Base-by-base conservation (phyloP, 2,329 filamentous ascomycete species). In the Fusarium napiforme region DNA sequence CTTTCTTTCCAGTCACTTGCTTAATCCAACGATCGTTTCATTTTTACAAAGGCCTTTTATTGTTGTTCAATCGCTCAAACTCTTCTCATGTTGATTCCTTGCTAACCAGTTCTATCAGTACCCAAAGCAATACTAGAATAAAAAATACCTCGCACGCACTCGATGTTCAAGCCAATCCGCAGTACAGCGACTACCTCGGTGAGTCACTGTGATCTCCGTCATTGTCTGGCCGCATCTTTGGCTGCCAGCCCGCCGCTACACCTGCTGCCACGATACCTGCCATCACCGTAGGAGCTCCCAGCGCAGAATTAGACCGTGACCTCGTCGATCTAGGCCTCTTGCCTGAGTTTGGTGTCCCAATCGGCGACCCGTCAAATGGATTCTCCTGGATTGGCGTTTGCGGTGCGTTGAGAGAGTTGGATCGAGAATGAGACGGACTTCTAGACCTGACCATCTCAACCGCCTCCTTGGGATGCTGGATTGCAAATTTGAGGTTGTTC, bases 211-310 rank as follows among this genome's bases (percentile, higher is more conserved):
- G 60, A 28, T 77, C 67, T 32, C 64, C 73, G 39, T 75, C 75
- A 52, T 75, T 73, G 39, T 78, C 78, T 40, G 77, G 75, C 26
- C 79, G 78, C 43, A 73, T 75, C 61, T 91, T 88, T 2, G 93
- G 93, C 53, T 92, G 93, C 93, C 93, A 95, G 36, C 91, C 92
- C 19, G 91, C 92, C 39, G 90, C 93, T 39, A 95, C 89, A 77
- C 91, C 92, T 47, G 92, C 93, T 14, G 93, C 93, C 56, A 95
- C 90, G 65, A 95, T 92, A 69, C 93, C 93, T n/a, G 93, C 92
- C 93, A 95, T 95, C 69, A 94, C 93, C 12, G 91, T 91, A 4
- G 92, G 91, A 4, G 93, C 92, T 16, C 91, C 93, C 16, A 95
- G 86, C 4, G 92, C 92, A 34, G 92, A 94, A 81, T 92, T 92